Conservation (phyloP, 148 eudicot species). For the Spergularia bocconei region DNA sequence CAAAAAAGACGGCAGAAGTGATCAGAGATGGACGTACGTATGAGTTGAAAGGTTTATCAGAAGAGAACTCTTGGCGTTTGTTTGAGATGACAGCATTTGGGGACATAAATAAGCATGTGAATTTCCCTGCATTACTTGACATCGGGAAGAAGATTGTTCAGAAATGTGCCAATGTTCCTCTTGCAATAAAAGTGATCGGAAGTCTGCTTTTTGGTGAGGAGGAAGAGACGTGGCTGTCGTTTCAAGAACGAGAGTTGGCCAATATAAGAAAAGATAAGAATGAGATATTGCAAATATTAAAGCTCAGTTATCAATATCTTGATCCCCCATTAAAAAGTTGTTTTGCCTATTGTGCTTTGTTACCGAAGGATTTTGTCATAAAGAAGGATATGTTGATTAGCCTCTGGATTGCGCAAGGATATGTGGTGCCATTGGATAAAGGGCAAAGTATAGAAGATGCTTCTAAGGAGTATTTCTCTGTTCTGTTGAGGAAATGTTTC, state of each 20-base stretch:
- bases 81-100: constrained; percentile 31
- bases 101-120: neutral
- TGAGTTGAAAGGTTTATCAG: constrained; percentile 28
- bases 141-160: constrained; percentile 30
- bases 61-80: constrained; percentile 27
- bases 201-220: constrained; percentile 24
- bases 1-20: constrained; percentile 19
- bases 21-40: constrained; percentile 16
- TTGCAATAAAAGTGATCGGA: constrained; percentile 31
- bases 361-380: constrained; percentile 5
- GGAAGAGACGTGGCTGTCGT: neutral
- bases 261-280: constrained; percentile 11
- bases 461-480: neutral
- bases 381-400: constrained; percentile 4
- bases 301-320: constrained; percentile 6
- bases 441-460: constrained; percentile 7
- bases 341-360: constrained; percentile 7
- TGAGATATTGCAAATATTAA: neutral
- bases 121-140: neutral
- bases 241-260: constrained; percentile 1
- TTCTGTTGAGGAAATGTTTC: constrained; percentile 1
- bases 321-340: neutral
- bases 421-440: constrained; percentile 10
- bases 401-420: constrained; percentile 2
- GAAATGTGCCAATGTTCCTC: constrained; percentile 24